Percentiles rank a stretch among this genome's conserved stretches.
These are phyloP conservation scores for Dryas octopetala DNA, from an alignment of 306 rosid species.

Conservation along the genomic window DNA sequence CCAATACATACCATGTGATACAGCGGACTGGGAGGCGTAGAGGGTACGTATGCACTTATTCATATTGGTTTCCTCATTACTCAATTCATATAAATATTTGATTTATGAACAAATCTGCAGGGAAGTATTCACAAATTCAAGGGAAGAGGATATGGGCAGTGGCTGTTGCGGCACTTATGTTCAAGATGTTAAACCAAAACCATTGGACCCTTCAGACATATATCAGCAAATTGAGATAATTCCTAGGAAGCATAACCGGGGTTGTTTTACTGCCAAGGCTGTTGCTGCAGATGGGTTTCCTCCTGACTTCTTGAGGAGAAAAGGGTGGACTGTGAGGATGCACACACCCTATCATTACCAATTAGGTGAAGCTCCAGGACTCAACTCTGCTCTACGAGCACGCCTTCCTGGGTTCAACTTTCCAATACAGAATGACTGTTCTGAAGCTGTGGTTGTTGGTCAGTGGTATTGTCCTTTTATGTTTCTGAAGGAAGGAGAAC, in stretches of 20 bases:
- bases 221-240: constrained; percentile 46
- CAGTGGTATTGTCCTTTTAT: constrained; percentile 73
- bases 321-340: constrained; percentile 45
- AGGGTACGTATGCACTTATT: constrained; percentile 46
- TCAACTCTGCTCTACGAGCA: constrained; percentile 37
- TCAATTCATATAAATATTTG: no score
- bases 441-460: constrained; percentile 53
- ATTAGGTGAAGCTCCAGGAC: constrained; percentile 52
- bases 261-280: constrained; percentile 55
- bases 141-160: constrained; percentile 29
- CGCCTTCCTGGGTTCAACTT: constrained; percentile 38
- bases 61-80: neutral
- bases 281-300: constrained; percentile 45
- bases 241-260: constrained; percentile 32
- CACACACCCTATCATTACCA: constrained; percentile 25
- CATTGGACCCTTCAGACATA: constrained; percentile 29
- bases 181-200: constrained; percentile 25
- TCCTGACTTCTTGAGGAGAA: constrained; percentile 45
- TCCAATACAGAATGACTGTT: constrained; percentile 12
- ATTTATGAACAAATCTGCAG: constrained; percentile 8
- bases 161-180: constrained; percentile 9
- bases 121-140: constrained; percentile 32
- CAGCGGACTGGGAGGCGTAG: constrained; percentile 35
- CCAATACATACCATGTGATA: constrained; percentile 64
- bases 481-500: constrained; percentile 58